Conservation (phyloP, 2,329 filamentous ascomycete species). For the Zymoseptoria crescenta region DNA sequence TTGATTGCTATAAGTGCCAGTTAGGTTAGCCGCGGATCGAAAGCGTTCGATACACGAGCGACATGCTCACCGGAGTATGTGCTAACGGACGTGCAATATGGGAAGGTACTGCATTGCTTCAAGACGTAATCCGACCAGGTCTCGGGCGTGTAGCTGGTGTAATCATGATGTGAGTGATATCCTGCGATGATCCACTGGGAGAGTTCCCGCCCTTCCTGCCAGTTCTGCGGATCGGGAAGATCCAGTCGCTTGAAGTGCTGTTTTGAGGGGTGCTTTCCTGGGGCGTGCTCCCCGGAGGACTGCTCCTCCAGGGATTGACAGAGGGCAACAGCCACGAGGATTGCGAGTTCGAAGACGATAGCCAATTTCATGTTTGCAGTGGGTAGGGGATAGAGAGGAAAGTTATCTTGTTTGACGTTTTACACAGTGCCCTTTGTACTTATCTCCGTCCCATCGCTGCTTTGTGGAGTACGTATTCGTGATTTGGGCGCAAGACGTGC, state of each 20-base stretch:
- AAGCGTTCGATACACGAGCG: neutral
- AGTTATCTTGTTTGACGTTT: neutral
- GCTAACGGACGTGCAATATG: neutral
- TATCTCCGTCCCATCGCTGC: neutral
- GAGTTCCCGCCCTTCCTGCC: neutral
- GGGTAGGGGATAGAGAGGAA: neutral
- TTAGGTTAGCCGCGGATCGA: neutral
- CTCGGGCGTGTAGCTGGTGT: neutral
- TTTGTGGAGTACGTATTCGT: neutral
- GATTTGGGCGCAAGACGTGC: neutral
- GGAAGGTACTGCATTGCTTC: neutral
- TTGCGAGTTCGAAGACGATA: neutral
- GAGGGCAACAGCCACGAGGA: neutral
- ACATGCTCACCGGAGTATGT: neutral
- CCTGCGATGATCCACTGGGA: neutral
- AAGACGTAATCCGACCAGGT: neutral
- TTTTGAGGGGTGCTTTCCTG: too few species aligned
- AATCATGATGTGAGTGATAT: neutral
- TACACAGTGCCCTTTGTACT: neutral
- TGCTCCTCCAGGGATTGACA: too few species aligned
- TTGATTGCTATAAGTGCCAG: neutral
- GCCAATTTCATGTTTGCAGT: neutral
- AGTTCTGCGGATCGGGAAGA: neutral
- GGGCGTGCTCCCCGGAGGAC: too few species aligned
- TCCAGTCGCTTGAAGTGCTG: neutral